Evolutionary conservation across 257 asterid species (phyloP).

Genomic region (Solanum ahanhuiri): DNA sequence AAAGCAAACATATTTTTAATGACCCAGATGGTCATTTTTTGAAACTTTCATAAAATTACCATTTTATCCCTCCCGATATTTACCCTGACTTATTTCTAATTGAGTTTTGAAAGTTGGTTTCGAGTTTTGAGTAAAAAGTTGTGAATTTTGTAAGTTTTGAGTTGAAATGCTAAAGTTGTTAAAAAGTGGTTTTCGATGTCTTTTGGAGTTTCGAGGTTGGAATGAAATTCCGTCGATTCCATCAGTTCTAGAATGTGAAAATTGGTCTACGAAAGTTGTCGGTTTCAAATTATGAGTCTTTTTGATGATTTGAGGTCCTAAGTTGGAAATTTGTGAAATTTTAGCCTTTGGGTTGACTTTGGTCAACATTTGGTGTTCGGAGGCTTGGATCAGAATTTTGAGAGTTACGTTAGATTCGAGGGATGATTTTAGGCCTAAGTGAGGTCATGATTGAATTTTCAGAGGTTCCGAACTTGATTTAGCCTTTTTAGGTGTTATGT

Average conservation of each 20-base stretch:
- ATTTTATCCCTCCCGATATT: no score
- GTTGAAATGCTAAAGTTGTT: background rate
- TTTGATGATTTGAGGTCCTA: background rate
- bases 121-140: background rate
- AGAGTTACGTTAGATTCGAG: no score
- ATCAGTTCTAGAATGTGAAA: background rate
- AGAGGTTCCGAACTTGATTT: background rate
- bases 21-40: no score
- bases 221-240: no score
- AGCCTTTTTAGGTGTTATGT: background rate
- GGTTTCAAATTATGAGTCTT: background rate
- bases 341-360: background rate
- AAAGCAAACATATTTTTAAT: no score
- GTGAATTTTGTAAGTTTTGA: background rate
- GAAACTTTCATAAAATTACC: no score
- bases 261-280: background rate
- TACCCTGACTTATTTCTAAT: no score
- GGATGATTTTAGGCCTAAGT: background rate
- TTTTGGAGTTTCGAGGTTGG: background rate
- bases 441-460: background rate
- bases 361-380: background rate
- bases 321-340: background rate
- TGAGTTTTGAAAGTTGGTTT: no score
- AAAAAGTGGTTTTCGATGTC: no score
- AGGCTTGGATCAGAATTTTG: accelerated